Percentiles rank a stretch among this genome's conserved stretches.
Conservation (phyloP, 2,329 filamentous ascomycete genomes). For the Epichloe gansuensis region DNA sequence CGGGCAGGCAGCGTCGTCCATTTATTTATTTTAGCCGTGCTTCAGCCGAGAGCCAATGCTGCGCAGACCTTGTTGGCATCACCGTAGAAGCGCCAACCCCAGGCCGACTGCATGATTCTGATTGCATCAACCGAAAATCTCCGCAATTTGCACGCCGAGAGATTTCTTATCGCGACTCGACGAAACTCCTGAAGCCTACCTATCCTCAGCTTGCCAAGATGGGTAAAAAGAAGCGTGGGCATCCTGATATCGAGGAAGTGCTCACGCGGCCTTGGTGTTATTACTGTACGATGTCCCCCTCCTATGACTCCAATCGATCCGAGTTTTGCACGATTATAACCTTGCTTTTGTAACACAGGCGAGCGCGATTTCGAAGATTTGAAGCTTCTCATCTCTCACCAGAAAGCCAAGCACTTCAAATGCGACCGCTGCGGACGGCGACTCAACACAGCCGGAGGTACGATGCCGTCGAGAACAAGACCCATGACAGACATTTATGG, state of each 20-base stretch:
- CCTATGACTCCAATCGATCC: not conserved
- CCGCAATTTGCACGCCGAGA: not conserved
- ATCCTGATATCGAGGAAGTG: constrained; percentile 79
- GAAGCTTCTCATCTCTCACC: constrained; percentile 91
- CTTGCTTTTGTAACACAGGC: constrained; percentile 27
- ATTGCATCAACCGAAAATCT: not conserved
- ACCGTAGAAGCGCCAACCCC: not conserved
- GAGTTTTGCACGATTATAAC: constrained; percentile 13
- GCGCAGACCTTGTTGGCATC: not conserved
- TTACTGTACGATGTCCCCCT: constrained; percentile 52
- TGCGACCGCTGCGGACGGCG: constrained; percentile 82
- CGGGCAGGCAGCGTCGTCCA: not conserved
- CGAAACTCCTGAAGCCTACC: not conserved
- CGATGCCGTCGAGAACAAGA: constrained; percentile 13
- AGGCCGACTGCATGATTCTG: not conserved
- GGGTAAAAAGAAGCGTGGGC: constrained; percentile 83
- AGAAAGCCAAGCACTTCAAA: constrained; percentile 99
- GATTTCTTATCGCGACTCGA: not conserved
- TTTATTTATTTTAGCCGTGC: constrained; percentile 12
- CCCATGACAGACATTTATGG: not conserved
- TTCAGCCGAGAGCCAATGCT: constrained; percentile 12
- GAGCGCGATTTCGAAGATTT: constrained; percentile 97
- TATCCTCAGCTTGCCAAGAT: constrained; percentile 30
- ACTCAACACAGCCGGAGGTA: constrained; percentile 89
- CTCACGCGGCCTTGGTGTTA: constrained; percentile 90